Conservation (phyloP, 169 alveolate genomes). For the Plasmodium gallinaceum region DNA sequence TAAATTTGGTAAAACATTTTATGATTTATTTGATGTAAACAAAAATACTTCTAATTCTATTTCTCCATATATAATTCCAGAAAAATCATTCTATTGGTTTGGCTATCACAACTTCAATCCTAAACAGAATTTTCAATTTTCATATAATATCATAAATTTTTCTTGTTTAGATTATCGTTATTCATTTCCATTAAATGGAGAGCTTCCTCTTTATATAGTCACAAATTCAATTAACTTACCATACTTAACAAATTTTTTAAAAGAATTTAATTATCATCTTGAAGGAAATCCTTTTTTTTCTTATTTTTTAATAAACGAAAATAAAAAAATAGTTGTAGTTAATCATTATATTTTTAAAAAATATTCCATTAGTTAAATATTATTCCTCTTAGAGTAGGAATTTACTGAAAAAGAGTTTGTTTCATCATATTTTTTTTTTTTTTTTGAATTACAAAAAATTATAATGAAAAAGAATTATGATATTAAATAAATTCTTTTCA, state of each 20-base stretch:
- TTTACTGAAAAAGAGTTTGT: too few relatives aligned
- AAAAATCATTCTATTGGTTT: conserved; percentile 52
- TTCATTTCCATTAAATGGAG: conserved; percentile 32
- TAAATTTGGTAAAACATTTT: conserved; percentile 37
- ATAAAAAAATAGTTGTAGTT: neutral
- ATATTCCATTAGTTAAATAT: neutral
- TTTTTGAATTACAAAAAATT: too few relatives aligned
- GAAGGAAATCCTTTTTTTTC: conserved; percentile 39
- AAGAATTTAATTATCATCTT: conserved; percentile 42
- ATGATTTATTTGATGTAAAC: conserved; percentile 21
- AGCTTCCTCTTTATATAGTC: conserved; percentile 46
- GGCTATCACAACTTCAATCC: conserved; percentile 33
- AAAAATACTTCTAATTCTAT: conserved; percentile 3
- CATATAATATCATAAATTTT: conserved; percentile 30
- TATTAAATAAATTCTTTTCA: too few relatives aligned
- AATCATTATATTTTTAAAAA: conserved; percentile 47
- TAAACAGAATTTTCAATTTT: conserved; percentile 16
- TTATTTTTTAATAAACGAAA: conserved; percentile 22
- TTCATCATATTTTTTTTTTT: too few relatives aligned
- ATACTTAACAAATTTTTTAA: conserved; percentile 7
- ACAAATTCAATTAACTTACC: conserved; percentile 13
- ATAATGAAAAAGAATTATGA: too few relatives aligned
- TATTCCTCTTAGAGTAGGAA: too few relatives aligned
- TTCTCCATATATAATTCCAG: conserved; percentile 67
- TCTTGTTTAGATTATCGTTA: conserved; percentile 63